phyloP scores from a whole-genome alignment of 768 basidiomycete species.

The Amanita inopinata region DNA sequence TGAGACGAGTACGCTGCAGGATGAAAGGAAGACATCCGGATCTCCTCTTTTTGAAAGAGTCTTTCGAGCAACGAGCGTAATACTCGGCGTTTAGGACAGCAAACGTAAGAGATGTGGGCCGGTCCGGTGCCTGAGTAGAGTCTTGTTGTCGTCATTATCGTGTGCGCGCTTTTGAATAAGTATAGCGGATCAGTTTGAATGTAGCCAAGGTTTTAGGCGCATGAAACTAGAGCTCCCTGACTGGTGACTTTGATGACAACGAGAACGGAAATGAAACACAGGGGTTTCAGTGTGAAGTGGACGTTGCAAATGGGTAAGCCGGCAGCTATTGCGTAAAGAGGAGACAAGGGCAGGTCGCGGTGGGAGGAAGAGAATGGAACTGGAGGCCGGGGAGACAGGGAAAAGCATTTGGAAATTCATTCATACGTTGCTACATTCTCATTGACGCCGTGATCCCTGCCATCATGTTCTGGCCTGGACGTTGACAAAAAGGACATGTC shows the following conservation, averaged over 20 bases:
- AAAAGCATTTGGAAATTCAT: conserved; percentile 1
- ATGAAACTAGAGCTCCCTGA: conserved; percentile 8
- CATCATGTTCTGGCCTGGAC: too few relatives aligned
- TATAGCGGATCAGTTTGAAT: not conserved
- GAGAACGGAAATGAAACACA: too few relatives aligned
- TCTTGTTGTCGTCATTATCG: conserved; percentile 1
- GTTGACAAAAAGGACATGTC: too few relatives aligned
- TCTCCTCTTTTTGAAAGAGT: not conserved
- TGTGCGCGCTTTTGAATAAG: too few relatives aligned
- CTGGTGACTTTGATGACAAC: too few relatives aligned
- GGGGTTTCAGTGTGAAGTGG: too few relatives aligned
- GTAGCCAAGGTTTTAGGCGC: not conserved
- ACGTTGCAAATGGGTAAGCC: too few relatives aligned
- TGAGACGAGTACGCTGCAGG: too few relatives aligned
- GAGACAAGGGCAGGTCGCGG: too few relatives aligned
- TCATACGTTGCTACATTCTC: conserved; percentile 1
- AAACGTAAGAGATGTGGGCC: conserved; percentile 1
- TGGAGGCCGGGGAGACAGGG: not conserved
- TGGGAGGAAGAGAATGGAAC: too few relatives aligned
- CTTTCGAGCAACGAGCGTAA: not conserved
- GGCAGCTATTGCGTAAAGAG: too few relatives aligned
- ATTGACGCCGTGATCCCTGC: conserved; percentile 5
- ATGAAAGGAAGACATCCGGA: too few relatives aligned
- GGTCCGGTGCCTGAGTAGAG: conserved; percentile 4
- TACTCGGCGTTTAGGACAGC: not conserved